These are phyloP conservation scores for Kuraishia molischiana DNA, from an alignment of 805 yeast species.

Conservation along the genomic window DNA sequence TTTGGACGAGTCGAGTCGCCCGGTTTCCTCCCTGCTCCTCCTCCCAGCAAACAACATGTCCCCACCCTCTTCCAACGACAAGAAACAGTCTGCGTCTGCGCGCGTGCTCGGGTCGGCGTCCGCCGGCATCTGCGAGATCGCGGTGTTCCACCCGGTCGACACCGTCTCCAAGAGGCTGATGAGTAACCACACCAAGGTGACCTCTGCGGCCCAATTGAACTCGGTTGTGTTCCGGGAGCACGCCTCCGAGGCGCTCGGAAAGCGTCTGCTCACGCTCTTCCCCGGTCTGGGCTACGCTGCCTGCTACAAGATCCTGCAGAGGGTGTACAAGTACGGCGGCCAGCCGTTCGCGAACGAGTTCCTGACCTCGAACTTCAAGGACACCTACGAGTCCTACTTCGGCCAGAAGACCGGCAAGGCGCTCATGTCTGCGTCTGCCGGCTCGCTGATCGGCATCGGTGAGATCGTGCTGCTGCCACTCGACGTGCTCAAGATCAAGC, in stretches of 20 bases:
- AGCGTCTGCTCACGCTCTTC: constrained; percentile 74
- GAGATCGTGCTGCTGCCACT: constrained; percentile 92
- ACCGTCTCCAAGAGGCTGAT: constrained; percentile 93
- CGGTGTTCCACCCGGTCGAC: constrained; percentile 97
- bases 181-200: constrained; percentile 68
- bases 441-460: constrained; percentile 90
- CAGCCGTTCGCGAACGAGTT: constrained; percentile 98
- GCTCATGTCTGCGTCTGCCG: constrained; percentile 94
- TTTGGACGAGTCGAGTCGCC: too few relatives aligned
- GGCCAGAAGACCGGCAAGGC: constrained; percentile 97
- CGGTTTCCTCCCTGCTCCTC: too few relatives aligned
- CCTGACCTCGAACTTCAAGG: constrained; percentile 63
- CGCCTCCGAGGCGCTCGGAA: constrained; percentile 60
- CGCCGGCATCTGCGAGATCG: constrained; percentile 95
- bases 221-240: constrained; percentile 78
- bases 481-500: constrained; percentile 94
- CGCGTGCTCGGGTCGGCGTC: constrained; percentile 96
- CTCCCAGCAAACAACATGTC: too few relatives aligned
- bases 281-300: constrained; percentile 99
- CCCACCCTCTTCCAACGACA: constrained; percentile 33
- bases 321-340: constrained; percentile 98
- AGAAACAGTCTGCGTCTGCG: constrained; percentile 82
- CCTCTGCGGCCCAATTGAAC: constrained; percentile 61
- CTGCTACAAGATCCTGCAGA: constrained; percentile 88
- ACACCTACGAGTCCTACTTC: constrained; percentile 61